Evolutionary conservation across 768 basidiomycete species (phyloP).

Genomic region (Phallus indusiatus): DNA sequence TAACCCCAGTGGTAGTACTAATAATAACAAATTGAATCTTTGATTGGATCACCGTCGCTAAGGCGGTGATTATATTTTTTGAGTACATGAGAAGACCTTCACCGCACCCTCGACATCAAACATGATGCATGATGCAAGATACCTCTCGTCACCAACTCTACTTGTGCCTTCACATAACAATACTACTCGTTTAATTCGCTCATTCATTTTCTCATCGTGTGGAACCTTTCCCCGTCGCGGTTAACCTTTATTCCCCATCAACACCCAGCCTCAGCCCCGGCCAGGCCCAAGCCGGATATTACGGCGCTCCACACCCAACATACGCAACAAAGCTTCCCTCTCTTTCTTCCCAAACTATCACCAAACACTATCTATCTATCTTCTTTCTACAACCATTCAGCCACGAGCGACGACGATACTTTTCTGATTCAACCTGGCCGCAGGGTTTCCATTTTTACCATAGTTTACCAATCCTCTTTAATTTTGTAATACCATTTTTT

Average conservation of each 20-base stretch:
- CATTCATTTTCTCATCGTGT: too few species aligned
- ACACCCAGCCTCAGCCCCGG: too few species aligned
- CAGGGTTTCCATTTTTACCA: neutral
- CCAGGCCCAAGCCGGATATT: neutral
- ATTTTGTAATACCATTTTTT: neutral
- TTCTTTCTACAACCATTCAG: neutral
- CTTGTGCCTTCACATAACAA: too few species aligned
- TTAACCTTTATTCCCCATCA: too few species aligned
- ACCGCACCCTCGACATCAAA: too few species aligned
- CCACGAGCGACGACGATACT: neutral
- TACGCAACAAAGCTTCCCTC: neutral
- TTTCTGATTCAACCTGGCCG: neutral
- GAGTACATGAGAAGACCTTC: too few species aligned
- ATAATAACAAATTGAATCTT: neutral
- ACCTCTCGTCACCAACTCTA: too few species aligned
- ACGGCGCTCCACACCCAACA: neutral
- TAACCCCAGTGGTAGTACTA: neutral
- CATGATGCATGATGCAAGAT: too few species aligned
- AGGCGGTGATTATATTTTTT: too few species aligned
- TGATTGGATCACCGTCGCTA: too few species aligned
- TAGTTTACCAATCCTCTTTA: neutral
- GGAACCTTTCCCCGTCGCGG: too few species aligned
- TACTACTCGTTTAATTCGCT: too few species aligned
- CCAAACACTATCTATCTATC: neutral
- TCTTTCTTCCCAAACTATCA: neutral